These are phyloP conservation scores for Castanospermum australe DNA, from an alignment of 306 rosid species.

Conservation along the genomic window DNA sequence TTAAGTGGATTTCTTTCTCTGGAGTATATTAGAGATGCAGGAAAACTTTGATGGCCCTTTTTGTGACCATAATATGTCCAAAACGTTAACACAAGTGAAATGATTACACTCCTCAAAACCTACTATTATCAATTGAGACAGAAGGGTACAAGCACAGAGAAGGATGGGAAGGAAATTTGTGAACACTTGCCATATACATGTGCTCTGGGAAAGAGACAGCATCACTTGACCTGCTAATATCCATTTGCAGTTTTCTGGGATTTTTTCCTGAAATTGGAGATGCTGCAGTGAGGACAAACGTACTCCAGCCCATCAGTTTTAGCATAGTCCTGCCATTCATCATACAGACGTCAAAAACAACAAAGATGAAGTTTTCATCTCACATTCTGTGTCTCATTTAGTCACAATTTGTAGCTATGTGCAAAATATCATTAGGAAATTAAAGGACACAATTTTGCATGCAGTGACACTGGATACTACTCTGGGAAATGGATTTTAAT, in stretches of 20 bases:
- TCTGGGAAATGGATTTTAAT: background rate
- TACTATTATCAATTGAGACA: background rate
- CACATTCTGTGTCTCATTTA: background rate
- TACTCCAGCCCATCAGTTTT: conserved; percentile 97
- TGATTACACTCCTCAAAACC: conserved; percentile 28
- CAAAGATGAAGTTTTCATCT: background rate
- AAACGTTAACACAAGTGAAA: conserved; percentile 4
- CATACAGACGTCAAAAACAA: background rate
- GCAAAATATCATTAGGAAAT: background rate
- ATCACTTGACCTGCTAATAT: conserved; percentile 17
- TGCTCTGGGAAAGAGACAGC: background rate
- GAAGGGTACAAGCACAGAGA: conserved; percentile 1
- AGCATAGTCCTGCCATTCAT: conserved; percentile 80
- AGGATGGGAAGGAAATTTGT: background rate
- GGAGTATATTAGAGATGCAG: background rate
- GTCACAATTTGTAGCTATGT: background rate
- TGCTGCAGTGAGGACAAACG: conserved; percentile 90
- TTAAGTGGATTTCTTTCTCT: background rate
- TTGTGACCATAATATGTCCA: conserved; percentile 1
- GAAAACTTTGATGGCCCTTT: conserved; percentile 15
- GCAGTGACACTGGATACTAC: background rate
- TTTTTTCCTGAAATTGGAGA: conserved; percentile 80
- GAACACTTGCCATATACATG: conserved; percentile 33
- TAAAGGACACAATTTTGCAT: background rate
- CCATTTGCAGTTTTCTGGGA: conserved; percentile 80